Conservation (phyloP, 2,329 filamentous ascomycete genomes). For the Dissoconium aciculare region DNA sequence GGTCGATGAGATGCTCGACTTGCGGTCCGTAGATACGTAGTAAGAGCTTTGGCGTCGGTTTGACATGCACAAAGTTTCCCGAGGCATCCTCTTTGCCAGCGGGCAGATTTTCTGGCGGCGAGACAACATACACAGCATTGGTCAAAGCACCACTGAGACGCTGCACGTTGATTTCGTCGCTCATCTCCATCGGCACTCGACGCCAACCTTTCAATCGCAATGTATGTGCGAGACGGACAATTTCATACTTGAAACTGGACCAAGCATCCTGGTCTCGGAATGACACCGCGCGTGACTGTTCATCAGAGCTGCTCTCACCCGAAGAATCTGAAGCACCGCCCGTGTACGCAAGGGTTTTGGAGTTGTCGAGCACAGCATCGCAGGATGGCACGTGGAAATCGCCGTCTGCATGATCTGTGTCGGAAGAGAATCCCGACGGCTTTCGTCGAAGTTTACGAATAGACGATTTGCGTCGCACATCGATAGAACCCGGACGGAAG, state of each 20-base stretch:
- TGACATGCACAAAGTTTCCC: constrained; percentile 16
- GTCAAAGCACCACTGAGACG: constrained; percentile 82
- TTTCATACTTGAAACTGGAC: constrained; percentile 81
- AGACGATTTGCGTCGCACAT: constrained; percentile 14
- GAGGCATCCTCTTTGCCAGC: constrained; percentile 26
- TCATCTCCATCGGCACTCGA: constrained; percentile 57
- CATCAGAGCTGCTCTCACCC: constrained; percentile 8
- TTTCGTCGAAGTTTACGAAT: constrained; percentile 22
- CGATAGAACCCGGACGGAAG: constrained; percentile 9
- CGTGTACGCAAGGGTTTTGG: constrained; percentile 67
- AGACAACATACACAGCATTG: constrained; percentile 91
- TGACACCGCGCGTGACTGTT: constrained; percentile 16
- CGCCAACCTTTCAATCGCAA: constrained; percentile 85
- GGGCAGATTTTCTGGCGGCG: constrained; percentile 53
- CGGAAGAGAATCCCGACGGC: constrained; percentile 48
- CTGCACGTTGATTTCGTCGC: constrained; percentile 53
- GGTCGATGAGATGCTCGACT: constrained; percentile 88
- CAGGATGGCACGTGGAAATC: constrained; percentile 72
- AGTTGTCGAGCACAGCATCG: constrained; percentile 75
- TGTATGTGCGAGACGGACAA: constrained; percentile 77
- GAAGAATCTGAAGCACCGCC: constrained; percentile 40
- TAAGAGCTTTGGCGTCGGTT: constrained; percentile 56
- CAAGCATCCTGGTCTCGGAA: constrained; percentile 45
- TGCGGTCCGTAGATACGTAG: constrained; percentile 89
- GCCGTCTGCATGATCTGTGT: constrained; percentile 73